Base-by-base conservation (phyloP, 2,329 filamentous ascomycete genomes). In the Cordyceps fumosorosea region DNA sequence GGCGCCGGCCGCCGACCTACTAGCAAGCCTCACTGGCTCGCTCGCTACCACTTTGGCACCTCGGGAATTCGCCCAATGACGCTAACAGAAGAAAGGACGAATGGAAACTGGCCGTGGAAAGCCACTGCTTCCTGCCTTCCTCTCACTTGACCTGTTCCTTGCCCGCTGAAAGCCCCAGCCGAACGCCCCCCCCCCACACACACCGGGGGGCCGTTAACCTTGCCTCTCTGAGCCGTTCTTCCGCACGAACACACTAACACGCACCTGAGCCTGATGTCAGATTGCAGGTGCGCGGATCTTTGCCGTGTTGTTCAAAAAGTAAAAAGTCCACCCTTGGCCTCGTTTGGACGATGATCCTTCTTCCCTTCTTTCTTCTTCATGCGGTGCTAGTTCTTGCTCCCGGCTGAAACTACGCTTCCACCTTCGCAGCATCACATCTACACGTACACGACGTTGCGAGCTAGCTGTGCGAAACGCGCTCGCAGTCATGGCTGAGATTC, bases 401-500 rank as follows among this genome's bases (percentile, higher is more conserved):
- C 34, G 2, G 8, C 5, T 42, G 37, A 50, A 20, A 18, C 22
- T 29, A n/a, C 24, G 50, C 48, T 7, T 12, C 24, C 26, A 10
- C 20, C 18, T 32, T 20, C 40, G 22, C 42, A 4, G 20, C 34
- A n/a, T 14, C 52, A 18, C 32, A 29, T 29, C 32, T 20, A 37
- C 51, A 8, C 10, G 32, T 34, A n/a, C 34, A 40, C 24, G n/a
- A 16, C 16, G 10, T 24, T 14, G 48, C 44, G 18, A 16, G 8
- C 8, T 3, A 24, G 14, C 10, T 6, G 12, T 53, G 18, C 57
- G 22, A 42, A 54, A 29, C 26, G 14, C 24, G 8, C 45, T 24
- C 26, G 58, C 58, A 18, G n/a, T 6, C 58, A 60, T 60, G 58
- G 26, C 51, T 4, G 58, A 60, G 50, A 62, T 62, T 51, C 52